Evolutionary conservation across 2,329 filamentous ascomycete species (phyloP), one percentile per base, ranked within the genome.

Genomic region (Fusarium nurragi): DNA sequence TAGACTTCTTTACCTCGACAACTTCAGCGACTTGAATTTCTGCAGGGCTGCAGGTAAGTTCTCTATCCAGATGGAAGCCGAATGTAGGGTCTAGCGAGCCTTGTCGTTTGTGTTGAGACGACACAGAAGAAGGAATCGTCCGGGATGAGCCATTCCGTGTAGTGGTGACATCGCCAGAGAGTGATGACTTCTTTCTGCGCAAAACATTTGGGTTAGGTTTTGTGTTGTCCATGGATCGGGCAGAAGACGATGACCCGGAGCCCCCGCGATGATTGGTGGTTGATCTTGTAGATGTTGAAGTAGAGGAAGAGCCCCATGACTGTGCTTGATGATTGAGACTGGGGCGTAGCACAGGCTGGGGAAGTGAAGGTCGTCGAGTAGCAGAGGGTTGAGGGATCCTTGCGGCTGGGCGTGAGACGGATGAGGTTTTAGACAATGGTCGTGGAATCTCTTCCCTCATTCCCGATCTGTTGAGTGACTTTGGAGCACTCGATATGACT

Each of bases 111-210:
- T 78, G 73, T 21, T 77, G 75, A 2, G 81, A 81, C 3, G 82
- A 82, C 2, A 81, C 80, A 3, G 80, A 79, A 5, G 80, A 79
- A 4, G 80, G 80, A 56, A 72, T 75, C 12, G 77, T 79, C 51
- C 78, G 79, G 34, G 70, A 73, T 22, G 78, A 76, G 26, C 77
- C 76, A 38, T 72, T 76, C 13, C 72, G 76, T 10, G 66, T 54
- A 34, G 69, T 76, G 19, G 70, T 66, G 7, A 73, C 61, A 21
- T 82, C 77, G 53, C 78, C 77, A 3, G 81, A 75, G 36, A 83
- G 71, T 12, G 78, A 79, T 14, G 83, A 82, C 53, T 80, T 79
- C 70, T 86, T 87, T 66, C 81, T 80, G 65, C 81, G 77, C 44
- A 86, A 71, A 10, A 81, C 77, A 68, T 81, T 82, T 37, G 79